Evolutionary conservation across 331 rosid species (phyloP).

Genomic region (Telfairia occidentalis): DNA sequence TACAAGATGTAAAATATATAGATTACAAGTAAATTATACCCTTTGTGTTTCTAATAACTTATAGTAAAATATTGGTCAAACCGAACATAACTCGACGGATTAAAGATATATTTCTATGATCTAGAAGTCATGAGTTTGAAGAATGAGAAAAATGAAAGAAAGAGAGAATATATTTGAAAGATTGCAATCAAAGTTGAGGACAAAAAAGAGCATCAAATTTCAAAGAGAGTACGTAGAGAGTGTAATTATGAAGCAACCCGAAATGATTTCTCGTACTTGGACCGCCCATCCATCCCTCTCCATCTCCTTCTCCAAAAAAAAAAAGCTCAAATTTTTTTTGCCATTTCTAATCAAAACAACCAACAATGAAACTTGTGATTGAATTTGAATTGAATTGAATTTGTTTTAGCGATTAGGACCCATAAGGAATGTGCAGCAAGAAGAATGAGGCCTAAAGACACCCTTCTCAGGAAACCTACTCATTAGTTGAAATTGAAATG

Average conservation of each 20-base stretch:
- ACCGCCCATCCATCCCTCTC: background rate
- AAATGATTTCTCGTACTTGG: slow-evolving; percentile 5
- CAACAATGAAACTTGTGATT: too few species aligned
- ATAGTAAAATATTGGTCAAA: too few species aligned
- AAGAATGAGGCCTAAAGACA: background rate
- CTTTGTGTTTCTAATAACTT: too few species aligned
- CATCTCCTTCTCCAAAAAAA: too few species aligned
- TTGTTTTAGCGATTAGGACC: background rate
- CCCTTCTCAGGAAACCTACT: background rate
- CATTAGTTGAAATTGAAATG: background rate
- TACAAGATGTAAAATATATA: too few species aligned
- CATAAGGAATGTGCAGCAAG: background rate
- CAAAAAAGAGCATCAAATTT: background rate
- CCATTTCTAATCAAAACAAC: too few species aligned
- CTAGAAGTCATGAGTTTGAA: too few species aligned
- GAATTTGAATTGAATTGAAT: background rate
- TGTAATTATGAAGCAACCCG: background rate
- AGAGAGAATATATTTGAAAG: background rate
- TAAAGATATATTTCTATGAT: too few species aligned
- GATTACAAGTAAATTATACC: too few species aligned
- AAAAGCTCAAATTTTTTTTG: too few species aligned
- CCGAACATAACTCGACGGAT: too few species aligned
- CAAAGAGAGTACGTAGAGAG: background rate
- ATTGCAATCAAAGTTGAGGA: background rate
- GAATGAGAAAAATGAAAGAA: background rate